These are phyloP conservation scores for Trichoderma brevicompactum DNA, from an alignment of 2,329 filamentous ascomycete genomes.

Conservation along the genomic window DNA sequence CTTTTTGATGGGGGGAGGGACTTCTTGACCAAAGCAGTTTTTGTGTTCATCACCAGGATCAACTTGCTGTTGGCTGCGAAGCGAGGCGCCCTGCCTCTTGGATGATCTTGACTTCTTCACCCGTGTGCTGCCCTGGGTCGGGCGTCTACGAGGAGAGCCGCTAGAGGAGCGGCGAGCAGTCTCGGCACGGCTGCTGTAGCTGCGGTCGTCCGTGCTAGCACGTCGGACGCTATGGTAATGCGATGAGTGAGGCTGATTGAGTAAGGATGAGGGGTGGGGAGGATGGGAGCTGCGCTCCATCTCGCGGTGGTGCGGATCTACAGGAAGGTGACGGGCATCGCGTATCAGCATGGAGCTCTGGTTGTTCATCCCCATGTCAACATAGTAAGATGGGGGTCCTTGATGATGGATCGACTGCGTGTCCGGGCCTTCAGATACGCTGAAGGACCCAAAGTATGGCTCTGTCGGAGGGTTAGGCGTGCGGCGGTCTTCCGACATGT, in stretches of 20 bases:
- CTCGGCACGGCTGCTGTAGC: conserved; percentile 13
- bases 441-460: conserved; percentile 45
- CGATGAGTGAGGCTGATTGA: conserved; percentile 34
- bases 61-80: conserved; percentile 28
- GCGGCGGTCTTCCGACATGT: conserved; percentile 47
- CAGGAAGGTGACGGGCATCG: conserved; percentile 31
- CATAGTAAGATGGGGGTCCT: conserved; percentile 38
- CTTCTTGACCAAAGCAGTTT: conserved; percentile 43
- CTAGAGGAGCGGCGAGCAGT: conserved; percentile 34
- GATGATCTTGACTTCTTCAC: conserved; percentile 37
- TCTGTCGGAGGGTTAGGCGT: conserved; percentile 44
- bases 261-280: conserved; percentile 31
- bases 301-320: conserved; percentile 37
- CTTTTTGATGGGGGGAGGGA: conserved; percentile 48
- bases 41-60: conserved; percentile 41
- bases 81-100: conserved; percentile 26
- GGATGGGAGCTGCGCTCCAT: conserved; percentile 31
- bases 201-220: conserved; percentile 34
- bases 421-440: conserved; percentile 42
- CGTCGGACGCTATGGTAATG: conserved; percentile 35
- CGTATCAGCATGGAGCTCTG: conserved; percentile 38
- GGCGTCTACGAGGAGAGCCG: conserved; percentile 38
- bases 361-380: conserved; percentile 36
- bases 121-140: conserved; percentile 33
- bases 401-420: conserved; percentile 34